Evolutionary conservation across 106 monocot genomes (phyloP), one percentile per base, ranked within the genome.

Genomic region (Platanthera zijinensis): DNA sequence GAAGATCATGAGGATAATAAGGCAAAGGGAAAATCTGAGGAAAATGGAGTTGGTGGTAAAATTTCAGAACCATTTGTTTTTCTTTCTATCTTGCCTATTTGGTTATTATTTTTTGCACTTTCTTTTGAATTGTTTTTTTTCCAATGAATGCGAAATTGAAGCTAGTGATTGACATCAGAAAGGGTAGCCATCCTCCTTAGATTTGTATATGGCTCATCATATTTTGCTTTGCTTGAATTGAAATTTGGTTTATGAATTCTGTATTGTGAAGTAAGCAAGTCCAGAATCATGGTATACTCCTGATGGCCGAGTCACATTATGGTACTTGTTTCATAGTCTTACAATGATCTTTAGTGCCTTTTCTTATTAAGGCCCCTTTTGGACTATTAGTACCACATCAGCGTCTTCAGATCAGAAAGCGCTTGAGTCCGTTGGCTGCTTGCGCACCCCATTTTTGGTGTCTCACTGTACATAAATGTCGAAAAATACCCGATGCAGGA

Each of bases 21-120:
- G 54, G 69, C 63, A 9, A 86, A 81, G 72, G 66, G 25, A 13
- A 91, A 73, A 82, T 64, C 32, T 78, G 87, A 89, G 68, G 89
- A 89, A 80, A 85, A 85, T 84, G 84, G 70, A 76, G 52, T 50
- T 84, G 75, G 81, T 78, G 89, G 91, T 91, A 84, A 76, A 66
- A 47, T 4, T 45, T 80, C 52, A 15, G 32, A 21, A 48, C 2
- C 71, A 51, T 80, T 13, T 57, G 45, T 73, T 19, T 18, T 63
- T 77, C 39, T 50, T 73, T 66, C 5, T 53, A 48, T 70, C n/a
- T 70, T 48, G 10, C 4, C 6, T 70, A 11, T 1, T 67, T 63
- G 18, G 3, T 72, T 50, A 19, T 72, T 51, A 18, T 21, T 50
- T 46, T 19, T 72, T 50, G 51, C 51, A 10, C 10, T 17, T 51